Base-by-base conservation (phyloP, 768 basidiomycete species). In the Flagelloscypha sp. region DNA sequence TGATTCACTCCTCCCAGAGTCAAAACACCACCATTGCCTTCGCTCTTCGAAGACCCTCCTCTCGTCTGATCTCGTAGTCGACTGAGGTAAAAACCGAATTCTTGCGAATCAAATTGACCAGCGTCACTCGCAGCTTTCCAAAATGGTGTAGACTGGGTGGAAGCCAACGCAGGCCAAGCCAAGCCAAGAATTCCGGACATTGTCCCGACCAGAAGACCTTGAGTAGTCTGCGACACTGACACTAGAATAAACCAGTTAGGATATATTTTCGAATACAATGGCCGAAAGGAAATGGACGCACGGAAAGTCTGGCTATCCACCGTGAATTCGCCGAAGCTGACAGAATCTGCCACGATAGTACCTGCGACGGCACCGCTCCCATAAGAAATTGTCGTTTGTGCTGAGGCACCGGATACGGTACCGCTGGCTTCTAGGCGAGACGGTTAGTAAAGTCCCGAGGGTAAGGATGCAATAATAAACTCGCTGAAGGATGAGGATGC, bases 31-130 rank as follows among this genome's bases (percentile, higher is more conserved):
- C 70, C 70, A 3, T 20, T 0, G 61, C 48, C 3, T 62, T 60
- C 19, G 75, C 61, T 4, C 87, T 87, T 53, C 87, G 87, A 21
- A 72, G 71, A 48, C 85, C 80, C 28, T 72, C 53, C 0, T 43
- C 18, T 53, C 32, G 5, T 28, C 24, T 57, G 40, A 24, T 6
- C 41, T 12, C 46, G 19, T 36, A 37, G 2, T 18, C 0, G 31
- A 58, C 46, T 35, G 59, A 41, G 7, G 57, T 11, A 30, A 39
- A 72, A 66, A 4, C 52, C 42, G 38, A 72, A 61, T 18, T 66
- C 50, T 0, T 69, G 64, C 1, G 39, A 44, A 1, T 59, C 41
- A 15, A 69, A 37, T 37, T 48, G 34, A 39, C 48, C 53, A 9
- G 49, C 42, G 22, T 45, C 47, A 11, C 50, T 35, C 1, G 72